Percentiles rank a stretch among this genome's conserved stretches.
Conservation (phyloP, 2,329 filamentous ascomycete species). For the Fusarium sp. region DNA sequence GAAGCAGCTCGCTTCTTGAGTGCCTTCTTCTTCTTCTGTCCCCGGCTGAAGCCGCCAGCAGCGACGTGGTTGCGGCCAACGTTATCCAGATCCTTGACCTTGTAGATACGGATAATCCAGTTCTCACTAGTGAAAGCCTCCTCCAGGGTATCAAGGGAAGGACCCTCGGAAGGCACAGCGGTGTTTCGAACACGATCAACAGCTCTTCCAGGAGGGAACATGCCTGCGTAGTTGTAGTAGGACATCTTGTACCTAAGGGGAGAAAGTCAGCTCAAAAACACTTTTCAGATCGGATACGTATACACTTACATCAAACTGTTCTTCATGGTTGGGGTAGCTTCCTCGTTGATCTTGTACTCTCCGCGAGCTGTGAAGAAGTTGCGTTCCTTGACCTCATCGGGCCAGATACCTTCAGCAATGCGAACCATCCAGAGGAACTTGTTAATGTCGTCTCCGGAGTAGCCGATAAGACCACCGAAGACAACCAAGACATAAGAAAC, state of each 20-base stretch:
- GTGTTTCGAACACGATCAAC: constrained; percentile 88
- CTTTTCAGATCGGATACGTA: background rate
- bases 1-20: constrained; percentile 78
- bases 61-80: constrained; percentile 86
- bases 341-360: constrained; percentile 94
- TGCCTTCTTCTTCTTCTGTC: constrained; percentile 85
- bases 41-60: constrained; percentile 77
- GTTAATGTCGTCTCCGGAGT: constrained; percentile 99
- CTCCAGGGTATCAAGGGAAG: constrained; percentile 88
- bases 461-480: constrained; percentile 94
- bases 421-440: constrained; percentile 99
- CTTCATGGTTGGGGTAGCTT: constrained; percentile 96
- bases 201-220: constrained; percentile 93
- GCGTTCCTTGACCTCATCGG: constrained; percentile 97
- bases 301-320: constrained; percentile 96
- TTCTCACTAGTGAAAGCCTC: constrained; percentile 99
- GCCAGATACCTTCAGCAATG: constrained; percentile 99
- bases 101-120: constrained; percentile 99
- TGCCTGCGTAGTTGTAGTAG: constrained; percentile 94
- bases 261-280: constrained; percentile 21
- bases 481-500: constrained; percentile 99
- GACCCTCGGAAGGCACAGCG: constrained; percentile 84
- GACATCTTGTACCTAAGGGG: constrained; percentile 97
- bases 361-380: constrained; percentile 94
- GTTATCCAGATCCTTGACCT: constrained; percentile 99